A percentile compares a stretch with the other conserved stretches of the same genome.
These are phyloP conservation scores for Leptodontidium sp. DNA, from an alignment of 2,329 filamentous ascomycete genomes.

Conservation along the genomic window DNA sequence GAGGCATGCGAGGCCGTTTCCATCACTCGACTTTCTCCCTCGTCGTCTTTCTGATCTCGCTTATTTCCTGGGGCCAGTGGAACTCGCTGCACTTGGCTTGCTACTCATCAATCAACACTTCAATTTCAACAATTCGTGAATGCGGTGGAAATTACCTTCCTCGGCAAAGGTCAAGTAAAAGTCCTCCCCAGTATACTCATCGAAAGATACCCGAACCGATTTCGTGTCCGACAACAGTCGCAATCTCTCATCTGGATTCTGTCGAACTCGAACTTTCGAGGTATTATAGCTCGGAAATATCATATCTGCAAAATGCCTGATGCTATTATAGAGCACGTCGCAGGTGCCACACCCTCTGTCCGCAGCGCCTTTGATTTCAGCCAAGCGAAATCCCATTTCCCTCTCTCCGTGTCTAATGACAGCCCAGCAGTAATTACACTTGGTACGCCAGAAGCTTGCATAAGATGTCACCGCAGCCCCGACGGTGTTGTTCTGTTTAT, in stretches of 20 bases:
- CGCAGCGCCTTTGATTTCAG: not conserved
- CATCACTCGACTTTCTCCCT: not conserved
- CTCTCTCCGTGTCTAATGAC: not conserved
- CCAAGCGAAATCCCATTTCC: not conserved
- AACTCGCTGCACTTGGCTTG: too few relatives aligned
- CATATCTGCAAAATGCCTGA: constrained; percentile 3
- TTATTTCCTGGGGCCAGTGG: not conserved
- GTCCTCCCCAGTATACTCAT: not conserved
- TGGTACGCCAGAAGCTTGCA: constrained; percentile 3
- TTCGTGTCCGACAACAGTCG: not conserved
- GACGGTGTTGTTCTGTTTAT: not conserved
- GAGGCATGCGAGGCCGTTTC: not conserved
- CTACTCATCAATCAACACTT: too few relatives aligned
- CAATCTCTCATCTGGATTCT: not conserved
- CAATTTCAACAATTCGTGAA: not conserved
- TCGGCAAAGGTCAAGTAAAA: not conserved
- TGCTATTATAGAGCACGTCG: not conserved
- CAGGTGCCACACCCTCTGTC: not conserved
- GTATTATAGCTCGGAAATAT: not conserved
- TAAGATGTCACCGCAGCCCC: not conserved
- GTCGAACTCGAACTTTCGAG: constrained; percentile 2
- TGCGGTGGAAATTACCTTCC: not conserved
- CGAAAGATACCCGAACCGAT: not conserved
- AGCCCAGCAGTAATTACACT: not conserved
- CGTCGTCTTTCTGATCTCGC: not conserved